Evolutionary conservation across 176 grass and related monocot species (phyloP).

Genomic region (Musa beccarii): DNA sequence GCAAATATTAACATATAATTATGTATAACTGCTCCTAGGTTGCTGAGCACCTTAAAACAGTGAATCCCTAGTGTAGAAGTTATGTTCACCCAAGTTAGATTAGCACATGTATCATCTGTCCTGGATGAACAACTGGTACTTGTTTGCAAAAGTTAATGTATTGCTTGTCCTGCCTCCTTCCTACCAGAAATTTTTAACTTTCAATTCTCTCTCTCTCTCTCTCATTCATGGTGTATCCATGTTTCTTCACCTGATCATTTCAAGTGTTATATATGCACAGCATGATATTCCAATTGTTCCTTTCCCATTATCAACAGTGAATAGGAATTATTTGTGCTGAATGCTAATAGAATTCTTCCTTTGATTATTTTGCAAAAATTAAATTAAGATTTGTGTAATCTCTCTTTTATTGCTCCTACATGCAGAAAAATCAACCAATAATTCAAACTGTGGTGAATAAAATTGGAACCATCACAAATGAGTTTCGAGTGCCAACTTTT

Average conservation of each 20-base stretch:
- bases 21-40: too few relatives aligned
- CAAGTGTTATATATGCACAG: background rate
- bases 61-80: background rate
- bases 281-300: background rate
- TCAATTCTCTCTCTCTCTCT: too few relatives aligned
- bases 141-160: too few relatives aligned
- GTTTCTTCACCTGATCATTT: background rate
- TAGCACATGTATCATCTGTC: background rate
- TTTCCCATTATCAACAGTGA: background rate
- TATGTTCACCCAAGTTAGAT: background rate
- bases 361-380: constrained; percentile 14
- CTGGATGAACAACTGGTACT: background rate
- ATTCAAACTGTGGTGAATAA: constrained; percentile 93
- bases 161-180: too few relatives aligned
- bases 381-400: background rate
- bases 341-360: background rate
- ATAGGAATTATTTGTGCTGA: too few relatives aligned
- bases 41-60: too few relatives aligned
- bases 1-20: background rate
- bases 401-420: constrained; percentile 18
- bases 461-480: constrained; percentile 88
- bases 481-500: constrained; percentile 87
- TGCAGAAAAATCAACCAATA: constrained; percentile 88
- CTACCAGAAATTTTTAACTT: too few relatives aligned
- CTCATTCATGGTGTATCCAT: too few relatives aligned